A percentile compares a stretch with the other conserved stretches of the same genome.
Evolutionary conservation across 331 rosid species (phyloP).

Genomic region (Ulmus americana): DNA sequence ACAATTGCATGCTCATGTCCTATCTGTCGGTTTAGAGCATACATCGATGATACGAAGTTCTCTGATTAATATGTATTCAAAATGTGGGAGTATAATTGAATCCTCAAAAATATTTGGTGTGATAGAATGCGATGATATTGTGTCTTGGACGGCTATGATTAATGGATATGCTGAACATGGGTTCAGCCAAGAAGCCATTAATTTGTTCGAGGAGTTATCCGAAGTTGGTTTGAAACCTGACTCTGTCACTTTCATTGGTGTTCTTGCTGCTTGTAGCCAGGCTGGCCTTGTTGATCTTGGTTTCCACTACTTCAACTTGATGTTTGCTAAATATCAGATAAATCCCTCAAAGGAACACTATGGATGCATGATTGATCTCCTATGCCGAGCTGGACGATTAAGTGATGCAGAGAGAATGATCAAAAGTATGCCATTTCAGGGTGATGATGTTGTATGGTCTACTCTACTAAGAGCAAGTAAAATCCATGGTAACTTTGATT

Average conservation of each 20-base stretch:
- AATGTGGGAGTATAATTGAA: slow-evolving; percentile 63
- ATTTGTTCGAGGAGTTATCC: slow-evolving; percentile 38
- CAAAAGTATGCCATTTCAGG: slow-evolving; percentile 43
- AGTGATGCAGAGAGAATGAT: slow-evolving; percentile 59
- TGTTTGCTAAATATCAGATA: slow-evolving; percentile 40
- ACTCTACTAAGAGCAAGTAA: slow-evolving; percentile 69
- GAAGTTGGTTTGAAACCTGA: slow-evolving; percentile 41
- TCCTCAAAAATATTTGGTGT: slow-evolving; percentile 46
- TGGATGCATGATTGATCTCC: slow-evolving; percentile 70
- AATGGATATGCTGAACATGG: slow-evolving; percentile 79
- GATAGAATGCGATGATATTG: slow-evolving; percentile 29
- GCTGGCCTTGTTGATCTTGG: slow-evolving; percentile 73
- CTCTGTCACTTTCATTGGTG: slow-evolving; percentile 42
- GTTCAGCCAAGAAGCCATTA: slow-evolving; percentile 55
- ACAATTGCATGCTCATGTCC: slow-evolving; percentile 62
- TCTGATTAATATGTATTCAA: slow-evolving; percentile 58
- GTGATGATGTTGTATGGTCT: slow-evolving; percentile 75
- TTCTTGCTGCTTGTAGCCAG: slow-evolving; percentile 48
- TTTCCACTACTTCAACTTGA: slow-evolving; percentile 41
- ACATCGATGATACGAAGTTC: slow-evolving; percentile 56
- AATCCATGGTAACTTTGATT: slow-evolving; percentile 50
- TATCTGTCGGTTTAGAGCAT: slow-evolving; percentile 46
- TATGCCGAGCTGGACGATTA: slow-evolving; percentile 67
- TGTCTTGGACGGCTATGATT: slow-evolving; percentile 75
- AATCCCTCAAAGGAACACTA: slow-evolving; percentile 68